Base-by-base conservation (phyloP, 768 basidiomycete genomes). In the Gymnopilus dilepis region DNA sequence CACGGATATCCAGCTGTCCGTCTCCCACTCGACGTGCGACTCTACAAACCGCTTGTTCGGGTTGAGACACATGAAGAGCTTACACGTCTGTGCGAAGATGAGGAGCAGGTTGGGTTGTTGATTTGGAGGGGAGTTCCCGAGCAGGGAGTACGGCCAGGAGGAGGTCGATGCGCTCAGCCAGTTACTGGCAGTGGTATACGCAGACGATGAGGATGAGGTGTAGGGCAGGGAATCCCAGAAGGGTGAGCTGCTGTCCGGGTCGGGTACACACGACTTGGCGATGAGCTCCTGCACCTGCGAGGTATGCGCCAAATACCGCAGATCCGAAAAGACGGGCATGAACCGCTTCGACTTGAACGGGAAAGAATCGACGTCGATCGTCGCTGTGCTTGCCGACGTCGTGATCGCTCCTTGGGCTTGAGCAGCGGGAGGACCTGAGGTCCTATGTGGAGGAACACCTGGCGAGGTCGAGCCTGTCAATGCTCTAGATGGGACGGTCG, bases 341-440 rank as follows among this genome's bases (percentile, higher is more conserved):
- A 97, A 97, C 8, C 96, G 90, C 73, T 98, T 98, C 17, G 92
- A 94, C 74, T 92, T 91, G 86, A 97, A 97, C 0, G 92, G 90
- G 60, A 87, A 86, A 38, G 87, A 86, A 50, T 97, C 96, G 40
- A 94, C 89, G 61, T 96, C 92, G 56, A 97, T 71, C 68, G 70
- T 68, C 9, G 67, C 70, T 21, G 61, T 54, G 6, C 52, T 28
- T 11, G 58, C 33, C 64, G 31, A 58, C 60, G 41, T 37, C 51
- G 47, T 41, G 30, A 59, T 56, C 26, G 65, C 15, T 5, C 22
- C 13, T 9, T 4, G 3, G 43, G 43, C 9, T 26, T 7, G 26
- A 37, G 11, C 34, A 37, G 34, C 34, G 34, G n/a, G n/a, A n/a
- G n/a, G n/a, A n/a, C n/a, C n/a, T n/a, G 62, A 41, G 21, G 56